Base-by-base conservation (phyloP, 1,284 basidiomycete genomes). In the Ustilago hordei region DNA sequence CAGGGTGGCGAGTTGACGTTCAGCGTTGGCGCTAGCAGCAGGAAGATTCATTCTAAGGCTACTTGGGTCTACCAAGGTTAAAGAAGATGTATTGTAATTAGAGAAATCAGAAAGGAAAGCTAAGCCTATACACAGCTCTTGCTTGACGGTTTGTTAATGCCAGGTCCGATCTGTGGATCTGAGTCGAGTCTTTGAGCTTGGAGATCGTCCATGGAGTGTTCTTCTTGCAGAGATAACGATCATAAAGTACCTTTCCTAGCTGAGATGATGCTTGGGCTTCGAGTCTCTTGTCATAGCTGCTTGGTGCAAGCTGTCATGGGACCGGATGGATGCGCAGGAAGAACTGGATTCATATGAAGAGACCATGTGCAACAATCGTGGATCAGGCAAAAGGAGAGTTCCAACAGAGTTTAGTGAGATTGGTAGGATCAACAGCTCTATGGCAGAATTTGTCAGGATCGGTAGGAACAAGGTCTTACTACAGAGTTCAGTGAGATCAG, bases 1-100 rank as follows among this genome's bases (percentile, higher is more conserved):
- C 52, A 73, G 52, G 59, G 59, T n/a, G 64, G 58, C 13, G 48
- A 70, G 28, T 31, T 74, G 34, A 62, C 43, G 1, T 74, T 78
- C 53, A 55, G 63, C 34, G 63, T 74, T 17, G 71, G 75, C 4
- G 63, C 60, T 15, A 63, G 60, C 45, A 67, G 60, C 45, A 32
- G 60, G 12, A 45, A 64, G 45, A 63, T 72, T n/a, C 64, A 60
- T 36, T 66, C 69, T 0, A 43, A 36, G 5, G 39, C 60, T 38
- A 50, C 56, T 41, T 57, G 65, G 50, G 48, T 52, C 19, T 68
- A 66, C 13, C 36, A 50, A n/a, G 32, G 34, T 5, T 52, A 54
- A 41, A 55, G 48, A 11, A 12, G 12, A 4, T 31, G 12, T 5
- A 50, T 13, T 45, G 19, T 45, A 19, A 8, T 7, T 8, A 19